Evolutionary conservation across 176 grass and related monocot species (phyloP).

Genomic region (Secale cereale): DNA sequence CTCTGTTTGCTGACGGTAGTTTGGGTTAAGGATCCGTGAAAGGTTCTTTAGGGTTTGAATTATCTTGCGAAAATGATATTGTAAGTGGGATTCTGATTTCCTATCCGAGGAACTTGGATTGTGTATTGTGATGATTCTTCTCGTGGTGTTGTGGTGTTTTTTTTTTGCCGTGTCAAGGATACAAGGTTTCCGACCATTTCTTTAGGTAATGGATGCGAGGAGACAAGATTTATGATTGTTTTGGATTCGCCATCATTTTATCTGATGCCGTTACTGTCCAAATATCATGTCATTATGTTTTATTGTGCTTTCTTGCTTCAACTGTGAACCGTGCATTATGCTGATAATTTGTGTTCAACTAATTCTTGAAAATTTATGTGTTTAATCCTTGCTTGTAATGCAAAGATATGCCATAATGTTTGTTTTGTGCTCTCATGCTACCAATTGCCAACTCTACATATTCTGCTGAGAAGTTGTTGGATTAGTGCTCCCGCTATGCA

Average conservation of each 20-base stretch:
- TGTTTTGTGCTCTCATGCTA: not conserved
- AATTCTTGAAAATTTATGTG: not conserved
- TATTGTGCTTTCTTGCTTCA: not conserved
- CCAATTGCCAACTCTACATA: not conserved
- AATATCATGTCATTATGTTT: not conserved
- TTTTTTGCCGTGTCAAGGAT: not conserved
- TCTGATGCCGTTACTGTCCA: not conserved
- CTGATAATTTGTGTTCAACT: not conserved
- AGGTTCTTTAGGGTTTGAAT: not conserved
- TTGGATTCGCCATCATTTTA: not conserved
- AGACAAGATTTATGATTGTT: not conserved
- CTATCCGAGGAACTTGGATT: not conserved
- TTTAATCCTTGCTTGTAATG: not conserved
- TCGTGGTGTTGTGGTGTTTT: not conserved
- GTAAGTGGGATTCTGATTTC: not conserved
- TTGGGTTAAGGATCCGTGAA: not conserved
- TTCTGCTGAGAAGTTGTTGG: not conserved
- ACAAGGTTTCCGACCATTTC: not conserved
- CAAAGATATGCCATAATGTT: not conserved
- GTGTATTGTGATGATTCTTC: not conserved
- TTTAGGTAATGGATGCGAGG: not conserved
- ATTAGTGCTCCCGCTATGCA: not conserved
- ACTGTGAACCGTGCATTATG: not conserved
- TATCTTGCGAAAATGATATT: conserved; percentile 7
- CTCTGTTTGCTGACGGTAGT: not conserved